Conservation (phyloP, 352 stramenopile genomes). For the Pythium folliculosum region DNA sequence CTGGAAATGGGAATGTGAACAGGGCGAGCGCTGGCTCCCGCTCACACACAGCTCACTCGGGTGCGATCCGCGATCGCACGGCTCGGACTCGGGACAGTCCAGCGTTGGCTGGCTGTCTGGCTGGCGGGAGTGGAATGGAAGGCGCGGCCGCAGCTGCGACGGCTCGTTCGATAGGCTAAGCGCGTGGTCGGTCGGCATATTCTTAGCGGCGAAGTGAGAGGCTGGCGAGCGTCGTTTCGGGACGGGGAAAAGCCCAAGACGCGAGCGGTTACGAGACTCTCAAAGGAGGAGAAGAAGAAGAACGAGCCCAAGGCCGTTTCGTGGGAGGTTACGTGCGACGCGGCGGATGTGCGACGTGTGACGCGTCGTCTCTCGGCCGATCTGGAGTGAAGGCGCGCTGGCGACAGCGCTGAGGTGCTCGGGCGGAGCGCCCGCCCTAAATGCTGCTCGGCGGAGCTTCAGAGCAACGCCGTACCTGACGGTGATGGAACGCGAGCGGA, state of each 20-base stretch:
- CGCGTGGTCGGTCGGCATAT: conserved; percentile 3
- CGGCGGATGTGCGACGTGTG: conserved; percentile 18
- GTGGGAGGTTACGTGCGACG: conserved; percentile 7
- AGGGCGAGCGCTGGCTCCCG: too few relatives aligned
- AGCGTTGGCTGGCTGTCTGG: neutral
- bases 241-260: neutral
- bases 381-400: neutral
- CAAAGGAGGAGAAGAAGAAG: neutral
- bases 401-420: neutral
- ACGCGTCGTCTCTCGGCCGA: neutral
- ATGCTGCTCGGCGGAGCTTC: neutral
- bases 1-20: neutral
- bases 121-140: conserved; percentile 1
- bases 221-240: neutral
- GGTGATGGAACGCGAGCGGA: conserved; percentile 15
- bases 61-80: neutral
- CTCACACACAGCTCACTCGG: neutral
- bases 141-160: neutral
- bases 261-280: neutral
- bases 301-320: neutral
- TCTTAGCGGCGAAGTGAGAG: conserved; percentile 10
- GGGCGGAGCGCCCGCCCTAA: neutral
- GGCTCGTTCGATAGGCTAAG: neutral
- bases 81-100: neutral
- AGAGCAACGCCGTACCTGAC: neutral